Percentiles rank a stretch among this genome's conserved stretches.
Conservation (phyloP, 805 yeast species). For the Lipomyces lipofer region DNA sequence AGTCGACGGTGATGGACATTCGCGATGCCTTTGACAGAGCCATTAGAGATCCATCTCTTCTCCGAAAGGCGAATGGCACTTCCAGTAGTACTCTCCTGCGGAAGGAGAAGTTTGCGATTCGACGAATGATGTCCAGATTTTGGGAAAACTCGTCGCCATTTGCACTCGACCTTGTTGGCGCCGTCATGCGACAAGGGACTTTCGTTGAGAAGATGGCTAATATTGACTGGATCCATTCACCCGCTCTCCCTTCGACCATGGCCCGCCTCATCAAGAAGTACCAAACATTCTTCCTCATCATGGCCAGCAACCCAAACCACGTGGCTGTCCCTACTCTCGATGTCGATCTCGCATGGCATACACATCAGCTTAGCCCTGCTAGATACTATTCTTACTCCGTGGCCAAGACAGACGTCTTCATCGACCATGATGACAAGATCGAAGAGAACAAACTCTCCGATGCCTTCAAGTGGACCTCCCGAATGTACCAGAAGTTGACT, state of each 20-base stretch:
- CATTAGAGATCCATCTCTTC: neutral
- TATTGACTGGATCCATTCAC: slow-evolving; percentile 27
- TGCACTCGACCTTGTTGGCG: slow-evolving; percentile 23
- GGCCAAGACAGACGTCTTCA: neutral
- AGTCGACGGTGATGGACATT: neutral
- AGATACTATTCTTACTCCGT: neutral
- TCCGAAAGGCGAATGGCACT: slow-evolving; percentile 1
- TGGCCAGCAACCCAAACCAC: slow-evolving; percentile 6
- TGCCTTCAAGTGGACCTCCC: neutral
- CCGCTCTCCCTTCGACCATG: slow-evolving; percentile 17
- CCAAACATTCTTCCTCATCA: slow-evolving; percentile 13
- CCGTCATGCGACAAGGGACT: slow-evolving; percentile 29
- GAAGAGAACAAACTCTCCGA: neutral
- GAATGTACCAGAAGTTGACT: neutral
- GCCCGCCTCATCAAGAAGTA: slow-evolving; percentile 14
- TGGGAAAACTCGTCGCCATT: slow-evolving; percentile 26
- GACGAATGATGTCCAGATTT: slow-evolving; percentile 22
- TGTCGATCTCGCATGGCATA: slow-evolving; percentile 32
- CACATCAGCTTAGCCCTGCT: slow-evolving; percentile 28
- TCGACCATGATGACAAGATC: slow-evolving; percentile 7
- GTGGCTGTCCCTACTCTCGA: slow-evolving; percentile 29
- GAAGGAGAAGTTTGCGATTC: slow-evolving; percentile 6
- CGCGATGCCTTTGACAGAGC: slow-evolving; percentile 3
- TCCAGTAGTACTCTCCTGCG: neutral
- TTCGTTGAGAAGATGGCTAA: slow-evolving; percentile 29